Evolutionary conservation across 495 filamentous ascomycete genomes (phyloP).

Genomic region (Aspergillus bridgeri): DNA sequence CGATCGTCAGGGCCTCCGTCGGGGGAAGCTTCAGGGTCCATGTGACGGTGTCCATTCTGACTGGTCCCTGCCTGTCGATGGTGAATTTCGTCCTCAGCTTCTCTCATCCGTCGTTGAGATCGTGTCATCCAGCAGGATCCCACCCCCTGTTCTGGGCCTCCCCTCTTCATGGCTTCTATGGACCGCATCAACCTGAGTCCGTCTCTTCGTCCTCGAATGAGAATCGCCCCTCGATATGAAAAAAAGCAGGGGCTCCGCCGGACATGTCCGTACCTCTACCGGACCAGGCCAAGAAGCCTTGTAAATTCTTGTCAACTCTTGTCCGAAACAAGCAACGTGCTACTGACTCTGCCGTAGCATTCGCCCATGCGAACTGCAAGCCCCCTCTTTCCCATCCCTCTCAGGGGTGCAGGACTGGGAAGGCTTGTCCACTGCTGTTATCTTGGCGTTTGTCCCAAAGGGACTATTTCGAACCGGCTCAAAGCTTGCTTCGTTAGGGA

Average conservation of each 20-base stretch:
- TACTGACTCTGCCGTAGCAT: conserved; percentile 2
- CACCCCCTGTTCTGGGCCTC: neutral
- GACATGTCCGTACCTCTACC: conserved; percentile 5
- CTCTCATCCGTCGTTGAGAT: neutral
- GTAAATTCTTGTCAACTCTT: conserved; percentile 11
- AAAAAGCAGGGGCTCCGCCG: neutral
- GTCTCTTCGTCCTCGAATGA: too few relatives aligned
- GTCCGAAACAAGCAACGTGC: conserved; percentile 10
- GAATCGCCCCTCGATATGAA: neutral
- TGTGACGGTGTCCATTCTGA: neutral
- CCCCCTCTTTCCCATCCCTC: neutral
- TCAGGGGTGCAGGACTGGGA: neutral
- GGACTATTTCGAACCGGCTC: neutral
- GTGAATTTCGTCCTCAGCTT: neutral
- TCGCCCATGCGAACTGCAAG: neutral
- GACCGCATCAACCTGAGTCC: too few relatives aligned
- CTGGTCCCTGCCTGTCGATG: neutral
- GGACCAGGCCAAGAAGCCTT: neutral
- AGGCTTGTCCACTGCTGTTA: neutral
- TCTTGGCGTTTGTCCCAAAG: neutral
- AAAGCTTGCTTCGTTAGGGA: neutral
- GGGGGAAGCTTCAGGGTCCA: neutral
- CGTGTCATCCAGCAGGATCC: neutral
- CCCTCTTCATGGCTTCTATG: neutral
- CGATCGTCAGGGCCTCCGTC: neutral